A percentile compares a stretch with the other conserved stretches of the same genome.
These are phyloP conservation scores for Piper longum DNA, from an alignment of 164 flowering plant species.

Conservation along the genomic window DNA sequence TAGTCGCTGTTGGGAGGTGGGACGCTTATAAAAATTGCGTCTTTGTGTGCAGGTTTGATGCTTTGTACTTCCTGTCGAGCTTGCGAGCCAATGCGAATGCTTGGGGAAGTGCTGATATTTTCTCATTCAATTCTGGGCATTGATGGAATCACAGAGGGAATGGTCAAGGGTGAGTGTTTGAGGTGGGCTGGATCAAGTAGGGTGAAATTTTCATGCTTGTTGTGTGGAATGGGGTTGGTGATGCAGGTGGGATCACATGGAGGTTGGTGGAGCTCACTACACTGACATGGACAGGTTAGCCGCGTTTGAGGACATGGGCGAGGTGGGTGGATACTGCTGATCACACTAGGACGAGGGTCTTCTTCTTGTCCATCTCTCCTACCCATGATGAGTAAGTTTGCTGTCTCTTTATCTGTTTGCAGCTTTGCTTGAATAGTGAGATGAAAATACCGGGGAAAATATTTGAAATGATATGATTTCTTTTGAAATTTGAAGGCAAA, in stretches of 20 bases:
- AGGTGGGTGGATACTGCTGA: constrained; percentile 67
- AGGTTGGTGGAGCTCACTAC: constrained; percentile 39
- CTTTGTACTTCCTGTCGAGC: constrained; percentile 18
- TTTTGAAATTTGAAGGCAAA: no score
- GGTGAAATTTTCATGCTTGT: neutral
- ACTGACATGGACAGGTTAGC: constrained; percentile 65
- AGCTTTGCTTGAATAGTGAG: no score
- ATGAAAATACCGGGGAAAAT: no score
- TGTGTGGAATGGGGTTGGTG: neutral
- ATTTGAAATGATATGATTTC: no score
- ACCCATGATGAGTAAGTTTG: constrained; percentile 60
- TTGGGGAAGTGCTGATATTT: constrained; percentile 43
- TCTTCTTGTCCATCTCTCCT: constrained; percentile 77
- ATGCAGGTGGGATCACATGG: constrained; percentile 79
- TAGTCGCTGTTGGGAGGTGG: constrained; percentile 17
- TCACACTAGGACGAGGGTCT: constrained; percentile 37
- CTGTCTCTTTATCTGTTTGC: constrained; percentile 5
- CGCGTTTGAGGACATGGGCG: constrained; percentile 72
- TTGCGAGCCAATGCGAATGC: constrained; percentile 24
- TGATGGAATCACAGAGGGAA: constrained; percentile 59
- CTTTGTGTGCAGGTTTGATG: constrained; percentile 21
- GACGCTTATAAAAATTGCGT: no score
- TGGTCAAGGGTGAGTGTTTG: constrained; percentile 30
- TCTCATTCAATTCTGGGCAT: constrained; percentile 59
- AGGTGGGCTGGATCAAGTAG: no score